phyloP scores from a whole-genome alignment of 2,329 filamentous ascomycete genomes.

The Penicillium oxalicum region DNA sequence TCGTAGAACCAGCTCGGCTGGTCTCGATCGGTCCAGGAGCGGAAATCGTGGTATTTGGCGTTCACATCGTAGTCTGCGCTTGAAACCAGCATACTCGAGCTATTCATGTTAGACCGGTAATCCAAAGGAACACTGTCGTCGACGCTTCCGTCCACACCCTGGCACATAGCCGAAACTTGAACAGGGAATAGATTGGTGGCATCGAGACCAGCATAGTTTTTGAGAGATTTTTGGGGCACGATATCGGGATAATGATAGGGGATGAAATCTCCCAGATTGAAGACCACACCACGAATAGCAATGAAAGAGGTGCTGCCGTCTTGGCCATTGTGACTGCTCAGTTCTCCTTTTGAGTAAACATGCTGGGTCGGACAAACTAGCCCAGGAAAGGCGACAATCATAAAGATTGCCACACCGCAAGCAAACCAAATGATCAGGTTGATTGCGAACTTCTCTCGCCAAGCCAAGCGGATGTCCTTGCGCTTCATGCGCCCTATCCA shows the following conservation, averaged over 20 bases:
- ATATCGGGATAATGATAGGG: constrained; percentile 71
- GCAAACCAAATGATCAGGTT: constrained; percentile 94
- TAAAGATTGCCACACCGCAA: constrained; percentile 73
- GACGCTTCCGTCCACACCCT: constrained; percentile 62
- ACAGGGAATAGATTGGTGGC: constrained; percentile 87
- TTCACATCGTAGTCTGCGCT: constrained; percentile 66
- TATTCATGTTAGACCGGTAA: constrained; percentile 67
- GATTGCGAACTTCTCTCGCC: constrained; percentile 96
- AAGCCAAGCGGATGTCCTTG: constrained; percentile 86
- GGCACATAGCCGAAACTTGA: constrained; percentile 87
- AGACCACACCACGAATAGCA: constrained; percentile 82
- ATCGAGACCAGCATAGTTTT: constrained; percentile 80
- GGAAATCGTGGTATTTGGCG: constrained; percentile 85
- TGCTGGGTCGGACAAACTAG: constrained; percentile 88
- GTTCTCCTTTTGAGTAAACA: constrained; percentile 73
- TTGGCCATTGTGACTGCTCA: constrained; percentile 69
- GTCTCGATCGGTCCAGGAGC: constrained; percentile 65
- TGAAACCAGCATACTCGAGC: constrained; percentile 59
- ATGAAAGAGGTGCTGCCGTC: constrained; percentile 60
- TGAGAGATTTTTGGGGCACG: constrained; percentile 55
- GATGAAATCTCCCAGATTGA: constrained; percentile 69
- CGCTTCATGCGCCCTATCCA: constrained; percentile 77
- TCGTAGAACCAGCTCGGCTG: constrained; percentile 90
- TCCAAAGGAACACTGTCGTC: constrained; percentile 74
- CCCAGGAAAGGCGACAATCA: constrained; percentile 80